Conservation (phyloP, 129 eudicot species). For the carrot (Daucus carota) region DNA sequence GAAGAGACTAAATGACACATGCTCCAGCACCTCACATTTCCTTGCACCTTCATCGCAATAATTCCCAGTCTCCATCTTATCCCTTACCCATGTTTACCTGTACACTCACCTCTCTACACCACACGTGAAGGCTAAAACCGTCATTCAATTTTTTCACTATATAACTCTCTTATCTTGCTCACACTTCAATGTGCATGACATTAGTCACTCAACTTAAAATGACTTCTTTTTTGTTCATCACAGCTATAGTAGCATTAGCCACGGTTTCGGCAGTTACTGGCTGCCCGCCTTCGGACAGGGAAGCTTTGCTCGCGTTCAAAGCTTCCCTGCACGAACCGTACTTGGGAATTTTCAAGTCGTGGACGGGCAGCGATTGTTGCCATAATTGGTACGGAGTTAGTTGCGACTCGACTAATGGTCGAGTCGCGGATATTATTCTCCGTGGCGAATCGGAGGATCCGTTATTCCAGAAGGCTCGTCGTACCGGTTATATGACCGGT, state of each 20-base stretch:
- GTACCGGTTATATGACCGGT: conserved; percentile 86
- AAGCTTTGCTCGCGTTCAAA: conserved; percentile 58
- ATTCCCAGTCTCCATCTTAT: conserved; percentile 27
- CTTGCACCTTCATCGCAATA: conserved; percentile 10
- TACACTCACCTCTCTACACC: conserved; percentile 34
- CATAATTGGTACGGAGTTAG: conserved; percentile 79
- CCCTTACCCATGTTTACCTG: conserved; percentile 52
- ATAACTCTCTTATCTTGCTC: conserved; percentile 13
- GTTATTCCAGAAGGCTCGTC: conserved; percentile 51
- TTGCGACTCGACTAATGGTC: conserved; percentile 56
- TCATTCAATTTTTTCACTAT: conserved; percentile 15
- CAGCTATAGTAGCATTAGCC: conserved; percentile 21
- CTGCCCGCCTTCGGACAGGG: conserved; percentile 70
- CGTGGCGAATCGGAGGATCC: conserved; percentile 96
- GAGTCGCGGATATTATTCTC: conserved; percentile 85
- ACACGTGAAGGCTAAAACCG: conserved; percentile 46
- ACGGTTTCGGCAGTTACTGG: conserved; percentile 25
- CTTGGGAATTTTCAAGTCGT: conserved; percentile 67
- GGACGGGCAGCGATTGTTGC: conserved; percentile 85
- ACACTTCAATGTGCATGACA: conserved; percentile 23
- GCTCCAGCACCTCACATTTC: conserved; percentile 9
- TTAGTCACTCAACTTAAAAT: conserved; percentile 10
- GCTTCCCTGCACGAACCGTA: conserved; percentile 63
- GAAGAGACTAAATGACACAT: background rate
- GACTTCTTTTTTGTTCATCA: conserved; percentile 19